A percentile compares a stretch with the other conserved stretches of the same genome.
phyloP scores from a whole-genome alignment of 805 yeast species.

The Kodamaea leandrae region DNA sequence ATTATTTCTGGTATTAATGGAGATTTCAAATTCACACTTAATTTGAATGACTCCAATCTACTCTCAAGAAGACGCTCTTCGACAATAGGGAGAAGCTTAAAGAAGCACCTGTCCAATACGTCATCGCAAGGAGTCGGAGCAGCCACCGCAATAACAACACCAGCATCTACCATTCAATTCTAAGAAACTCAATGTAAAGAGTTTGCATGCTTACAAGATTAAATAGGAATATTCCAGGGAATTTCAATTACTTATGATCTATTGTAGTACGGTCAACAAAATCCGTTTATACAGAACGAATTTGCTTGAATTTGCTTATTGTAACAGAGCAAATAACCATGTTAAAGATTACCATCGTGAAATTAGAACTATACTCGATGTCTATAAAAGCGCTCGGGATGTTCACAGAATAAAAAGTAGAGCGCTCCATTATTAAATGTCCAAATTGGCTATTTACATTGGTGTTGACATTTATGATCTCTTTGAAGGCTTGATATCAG shows the following conservation, averaged over 20 bases:
- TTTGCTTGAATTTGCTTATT: no score
- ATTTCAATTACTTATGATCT: no score
- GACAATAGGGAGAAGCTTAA: conserved; percentile 14
- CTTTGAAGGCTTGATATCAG: conserved; percentile 37
- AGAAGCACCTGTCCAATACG: conserved; percentile 8
- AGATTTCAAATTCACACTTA: conserved; percentile 53
- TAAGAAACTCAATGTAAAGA: not conserved
- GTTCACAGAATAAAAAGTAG: not conserved
- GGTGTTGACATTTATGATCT: conserved; percentile 22
- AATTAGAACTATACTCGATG: no score
- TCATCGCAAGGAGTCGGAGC: conserved; percentile 1
- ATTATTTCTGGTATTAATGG: conserved; percentile 40
- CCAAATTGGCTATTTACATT: not conserved
- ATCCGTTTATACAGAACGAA: no score
- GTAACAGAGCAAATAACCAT: no score
- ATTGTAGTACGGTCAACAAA: no score
- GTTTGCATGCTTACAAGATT: no score
- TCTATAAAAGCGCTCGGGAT: not conserved
- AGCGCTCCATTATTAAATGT: no score
- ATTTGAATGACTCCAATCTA: conserved; percentile 62
- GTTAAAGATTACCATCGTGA: no score
- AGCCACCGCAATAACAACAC: not conserved
- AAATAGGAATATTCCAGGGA: no score
- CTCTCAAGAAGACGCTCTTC: conserved; percentile 52
- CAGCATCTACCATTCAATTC: conserved; percentile 5